A percentile compares a stretch with the other conserved stretches of the same genome.
These are phyloP conservation scores for Ophiorrhiza pumila DNA, from an alignment of 257 asterid species.

Conservation along the genomic window DNA sequence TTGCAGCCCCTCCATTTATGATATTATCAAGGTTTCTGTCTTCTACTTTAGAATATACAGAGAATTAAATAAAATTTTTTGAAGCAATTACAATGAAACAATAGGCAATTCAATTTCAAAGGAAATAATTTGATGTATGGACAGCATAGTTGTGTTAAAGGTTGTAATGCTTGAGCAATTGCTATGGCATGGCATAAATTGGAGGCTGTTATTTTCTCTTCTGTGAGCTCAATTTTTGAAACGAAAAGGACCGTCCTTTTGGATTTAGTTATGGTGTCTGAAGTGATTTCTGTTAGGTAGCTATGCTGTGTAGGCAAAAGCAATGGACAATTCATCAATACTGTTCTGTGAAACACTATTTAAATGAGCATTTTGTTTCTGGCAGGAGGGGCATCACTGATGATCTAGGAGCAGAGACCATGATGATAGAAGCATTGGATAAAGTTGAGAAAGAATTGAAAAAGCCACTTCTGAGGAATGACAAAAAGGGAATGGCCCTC, in stretches of 20 bases:
- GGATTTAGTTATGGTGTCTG: background rate
- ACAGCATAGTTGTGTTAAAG: background rate
- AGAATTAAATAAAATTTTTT: background rate
- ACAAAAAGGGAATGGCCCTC: conserved; percentile 85
- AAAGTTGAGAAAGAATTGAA: conserved; percentile 83
- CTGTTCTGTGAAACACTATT: background rate
- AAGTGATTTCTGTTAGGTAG: background rate
- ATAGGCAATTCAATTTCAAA: background rate
- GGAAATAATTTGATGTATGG: background rate
- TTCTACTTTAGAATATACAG: background rate
- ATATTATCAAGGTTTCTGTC: background rate
- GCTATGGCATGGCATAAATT: background rate
- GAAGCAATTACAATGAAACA: background rate
- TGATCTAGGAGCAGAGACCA: conserved; percentile 72
- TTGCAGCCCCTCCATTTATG: background rate
- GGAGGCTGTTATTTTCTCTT: background rate
- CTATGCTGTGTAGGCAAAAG: background rate
- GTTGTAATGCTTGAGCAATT: background rate
- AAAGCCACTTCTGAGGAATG: conserved; percentile 85
- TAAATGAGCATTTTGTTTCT: background rate
- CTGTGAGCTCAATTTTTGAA: background rate
- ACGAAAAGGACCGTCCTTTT: background rate
- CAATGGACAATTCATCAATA: background rate
- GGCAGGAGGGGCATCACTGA: conserved; percentile 70
- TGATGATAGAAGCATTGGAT: conserved; percentile 83